These are phyloP conservation scores for Cicer arietinum DNA, from an alignment of 306 rosid species.

Conservation along the genomic window DNA sequence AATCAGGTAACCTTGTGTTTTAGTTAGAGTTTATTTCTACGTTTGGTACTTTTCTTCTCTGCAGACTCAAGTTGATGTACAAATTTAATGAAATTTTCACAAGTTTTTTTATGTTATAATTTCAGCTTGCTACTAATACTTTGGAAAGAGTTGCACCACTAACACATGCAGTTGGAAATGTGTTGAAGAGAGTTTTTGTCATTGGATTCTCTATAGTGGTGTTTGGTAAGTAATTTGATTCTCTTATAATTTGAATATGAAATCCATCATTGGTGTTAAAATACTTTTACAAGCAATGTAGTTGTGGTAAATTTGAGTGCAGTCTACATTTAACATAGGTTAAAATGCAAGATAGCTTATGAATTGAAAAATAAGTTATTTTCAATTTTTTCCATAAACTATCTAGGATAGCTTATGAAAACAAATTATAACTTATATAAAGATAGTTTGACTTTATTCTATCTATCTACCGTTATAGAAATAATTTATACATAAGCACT, in stretches of 20 bases:
- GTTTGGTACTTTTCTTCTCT: background rate
- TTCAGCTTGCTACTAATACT: constrained; percentile 34
- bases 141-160: constrained; percentile 27
- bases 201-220: constrained; percentile 29
- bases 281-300: background rate
- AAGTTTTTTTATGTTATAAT: background rate
- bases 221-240: constrained; percentile 14
- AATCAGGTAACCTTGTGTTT: constrained; percentile 21
- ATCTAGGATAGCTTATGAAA: no score
- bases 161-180: constrained; percentile 33
- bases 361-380: no score
- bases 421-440: no score
- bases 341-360: no score
- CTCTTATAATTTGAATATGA: background rate
- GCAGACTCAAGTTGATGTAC: background rate
- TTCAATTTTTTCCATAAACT: no score
- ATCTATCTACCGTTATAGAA: no score
- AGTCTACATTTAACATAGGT: background rate
- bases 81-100: background rate
- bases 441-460: no score
- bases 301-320: background rate
- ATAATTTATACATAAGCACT: no score
- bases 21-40: background rate
- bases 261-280: background rate
- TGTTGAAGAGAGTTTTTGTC: constrained; percentile 32